These are phyloP conservation scores for Apiospora phragmitis DNA, from an alignment of 2,329 filamentous ascomycete species.

Conservation along the genomic window DNA sequence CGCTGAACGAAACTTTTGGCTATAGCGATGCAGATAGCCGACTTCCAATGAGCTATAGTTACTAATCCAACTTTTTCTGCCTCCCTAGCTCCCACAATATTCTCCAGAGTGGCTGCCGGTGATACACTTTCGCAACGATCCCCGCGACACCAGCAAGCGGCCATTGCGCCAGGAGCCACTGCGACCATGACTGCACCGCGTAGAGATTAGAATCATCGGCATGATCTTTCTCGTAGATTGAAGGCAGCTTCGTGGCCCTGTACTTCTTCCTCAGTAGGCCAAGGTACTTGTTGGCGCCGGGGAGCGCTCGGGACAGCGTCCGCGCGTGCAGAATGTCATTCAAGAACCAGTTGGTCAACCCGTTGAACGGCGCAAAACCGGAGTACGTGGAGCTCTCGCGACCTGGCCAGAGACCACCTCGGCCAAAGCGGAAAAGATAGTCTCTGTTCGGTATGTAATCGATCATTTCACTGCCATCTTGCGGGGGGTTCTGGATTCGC, in stretches of 20 bases:
- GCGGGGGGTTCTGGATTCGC: conserved; percentile 33
- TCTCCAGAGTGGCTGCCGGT: neutral
- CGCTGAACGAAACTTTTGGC: neutral
- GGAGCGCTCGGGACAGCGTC: conserved; percentile 72
- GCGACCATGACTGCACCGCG: neutral
- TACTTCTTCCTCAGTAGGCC: conserved; percentile 67
- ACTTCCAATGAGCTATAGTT: no score
- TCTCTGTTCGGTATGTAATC: conserved; percentile 69
- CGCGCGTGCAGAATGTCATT: conserved; percentile 74
- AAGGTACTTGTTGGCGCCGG: conserved; percentile 64
- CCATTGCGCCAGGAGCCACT: neutral
- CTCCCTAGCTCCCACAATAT: neutral
- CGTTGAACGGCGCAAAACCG: conserved; percentile 62
- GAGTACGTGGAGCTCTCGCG: conserved; percentile 68
- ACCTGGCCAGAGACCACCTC: conserved; percentile 75
- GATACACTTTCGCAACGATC: neutral
- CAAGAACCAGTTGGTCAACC: conserved; percentile 65
- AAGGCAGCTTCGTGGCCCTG: conserved; percentile 56
- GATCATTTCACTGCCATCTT: conserved; percentile 24
- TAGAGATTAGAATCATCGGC: conserved; percentile 40
- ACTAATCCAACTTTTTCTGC: neutral
- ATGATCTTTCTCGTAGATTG: conserved; percentile 70
- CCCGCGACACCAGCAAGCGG: neutral
- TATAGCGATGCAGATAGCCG: neutral
- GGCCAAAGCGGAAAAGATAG: conserved; percentile 76